Evolutionary conservation across 2,329 filamentous ascomycete genomes (phyloP), one percentile per base, ranked within the genome.

Genomic region (Pseudogymnoascus sp.): DNA sequence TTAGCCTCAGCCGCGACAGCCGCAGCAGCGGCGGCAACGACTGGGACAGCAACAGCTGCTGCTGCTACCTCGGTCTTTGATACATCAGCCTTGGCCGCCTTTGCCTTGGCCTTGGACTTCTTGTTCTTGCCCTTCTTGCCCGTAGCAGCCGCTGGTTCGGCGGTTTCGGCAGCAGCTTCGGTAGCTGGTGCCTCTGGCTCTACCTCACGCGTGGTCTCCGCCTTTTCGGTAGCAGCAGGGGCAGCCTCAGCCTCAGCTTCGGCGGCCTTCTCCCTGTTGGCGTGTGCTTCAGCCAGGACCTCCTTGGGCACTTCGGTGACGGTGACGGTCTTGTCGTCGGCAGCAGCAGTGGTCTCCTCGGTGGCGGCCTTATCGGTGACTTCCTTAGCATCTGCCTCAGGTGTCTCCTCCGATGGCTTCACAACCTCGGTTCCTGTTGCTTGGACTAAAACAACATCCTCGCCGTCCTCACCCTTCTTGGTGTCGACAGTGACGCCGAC

Each of bases 301-400:
- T 54, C 47, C 47, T 54, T 54, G n/a, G 47, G 47, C n/a, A 54
- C 47, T 30, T 54, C 47, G 3, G 47, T 54, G 9, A 54, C 47
- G 18, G 47, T 54, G 25, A 54, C 47, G n/a, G 47, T 33, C 25
- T 54, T 54, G 47, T 54, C 47, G 12, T 18, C 9, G 28, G 47
- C 16, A 54, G 47, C 25, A 33, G 47, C 47, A 14, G 33, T 25
- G 2, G 47, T 20, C 8, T 54, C 47, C 25, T 54, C 47, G 4
- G 28, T 33, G 9, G 8, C 2, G 12, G 47, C 28, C 12, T 54
- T 33, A 4, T 54, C 47, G 47, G 25, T 33, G 47, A 54, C 47
- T 3, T 12, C 47, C 28, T 33, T 54, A 18, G 28, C 47, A 54
- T 54, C 47, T 33, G 28, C 47, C 25, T 33, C 43, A 33, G n/a